phyloP scores from a whole-genome alignment of 2,329 filamentous ascomycete genomes.

The Aspergillus udagawae region DNA sequence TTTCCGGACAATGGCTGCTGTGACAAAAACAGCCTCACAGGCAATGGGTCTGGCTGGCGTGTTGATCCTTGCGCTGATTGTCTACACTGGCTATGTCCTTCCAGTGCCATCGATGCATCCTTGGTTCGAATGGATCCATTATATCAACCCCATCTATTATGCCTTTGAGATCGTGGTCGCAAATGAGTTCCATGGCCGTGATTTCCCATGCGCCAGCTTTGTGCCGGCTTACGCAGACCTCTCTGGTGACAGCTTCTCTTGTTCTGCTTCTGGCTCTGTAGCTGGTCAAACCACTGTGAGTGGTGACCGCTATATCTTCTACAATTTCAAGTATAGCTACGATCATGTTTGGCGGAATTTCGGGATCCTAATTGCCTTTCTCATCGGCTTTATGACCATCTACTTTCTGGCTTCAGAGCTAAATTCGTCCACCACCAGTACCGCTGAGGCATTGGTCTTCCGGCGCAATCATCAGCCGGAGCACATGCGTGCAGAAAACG shows the following conservation, averaged over 20 bases:
- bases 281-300: slow-evolving; percentile 51
- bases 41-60: slow-evolving; percentile 53
- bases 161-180: slow-evolving; percentile 77
- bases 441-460: slow-evolving; percentile 73
- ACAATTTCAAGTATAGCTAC: slow-evolving; percentile 56
- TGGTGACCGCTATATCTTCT: slow-evolving; percentile 59
- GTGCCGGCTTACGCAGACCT: slow-evolving; percentile 45
- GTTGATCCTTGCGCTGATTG: slow-evolving; percentile 36
- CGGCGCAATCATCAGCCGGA: slow-evolving; percentile 48
- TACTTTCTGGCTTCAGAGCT: slow-evolving; percentile 51
- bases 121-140: slow-evolving; percentile 81
- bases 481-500: background rate
- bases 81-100: slow-evolving; percentile 48
- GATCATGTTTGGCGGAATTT: slow-evolving; percentile 64
- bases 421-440: slow-evolving; percentile 63
- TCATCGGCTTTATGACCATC: slow-evolving; percentile 55
- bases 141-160: slow-evolving; percentile 73
- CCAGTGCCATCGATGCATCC: slow-evolving; percentile 60
- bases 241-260: slow-evolving; percentile 45
- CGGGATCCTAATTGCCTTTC: slow-evolving; percentile 63
- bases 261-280: slow-evolving; percentile 54
- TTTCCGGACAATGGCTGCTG: slow-evolving; percentile 74
- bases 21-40: slow-evolving; percentile 62
- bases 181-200: slow-evolving; percentile 70
- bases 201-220: slow-evolving; percentile 51